Base-by-base conservation (phyloP, 305 asterid genomes). In the Rubia balearica region DNA sequence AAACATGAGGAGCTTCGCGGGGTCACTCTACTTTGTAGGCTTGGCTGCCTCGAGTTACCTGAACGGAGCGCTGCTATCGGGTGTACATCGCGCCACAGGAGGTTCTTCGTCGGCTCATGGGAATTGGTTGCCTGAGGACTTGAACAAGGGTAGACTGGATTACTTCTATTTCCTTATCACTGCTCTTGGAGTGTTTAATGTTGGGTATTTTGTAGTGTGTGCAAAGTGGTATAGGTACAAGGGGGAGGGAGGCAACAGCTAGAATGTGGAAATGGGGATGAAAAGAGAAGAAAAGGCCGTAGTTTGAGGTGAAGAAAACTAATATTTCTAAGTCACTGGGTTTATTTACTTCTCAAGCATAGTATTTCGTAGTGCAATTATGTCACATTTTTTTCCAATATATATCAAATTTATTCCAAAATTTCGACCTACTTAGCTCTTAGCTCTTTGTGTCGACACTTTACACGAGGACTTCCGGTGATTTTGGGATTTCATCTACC, bases 1-100 rank as follows among this genome's bases (percentile, higher is more conserved):
- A 75, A 88, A 78, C 72, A 86, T 91, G 96, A 89, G 87, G 17
- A 91, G 96, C 19, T 61, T 91, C 70, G 97, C 87, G 0, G 91
- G 91, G 8, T 75, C 90, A 0, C 84, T 88, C 61, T 71, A 73
- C 77, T 86, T 88, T 57, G 46, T 78, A 21, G 89, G 81, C 8
- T 62, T 79, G 71, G 91, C 88, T 1, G 84, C 79, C 8, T 78
- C 90, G 0, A 85, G 81, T 56, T 88, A 84, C 60, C n/a, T 85
- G 55, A 84, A 77, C 22, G 70, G 89, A 17, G 67, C 84, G 6
- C 36, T 88, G 78, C 79, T 85, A 45, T 70, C 83, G 49, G 63
- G 77, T 3, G 85, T 82, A 66, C 93, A 87, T 72, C 69, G 66
- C n/a, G 45, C 71, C 63, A 85, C 88, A 30, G 82, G 69, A 77